Evolutionary conservation across 345 rosid species (phyloP), one percentile per base, ranked within the genome.

Genomic region (Jatropha curcas): DNA sequence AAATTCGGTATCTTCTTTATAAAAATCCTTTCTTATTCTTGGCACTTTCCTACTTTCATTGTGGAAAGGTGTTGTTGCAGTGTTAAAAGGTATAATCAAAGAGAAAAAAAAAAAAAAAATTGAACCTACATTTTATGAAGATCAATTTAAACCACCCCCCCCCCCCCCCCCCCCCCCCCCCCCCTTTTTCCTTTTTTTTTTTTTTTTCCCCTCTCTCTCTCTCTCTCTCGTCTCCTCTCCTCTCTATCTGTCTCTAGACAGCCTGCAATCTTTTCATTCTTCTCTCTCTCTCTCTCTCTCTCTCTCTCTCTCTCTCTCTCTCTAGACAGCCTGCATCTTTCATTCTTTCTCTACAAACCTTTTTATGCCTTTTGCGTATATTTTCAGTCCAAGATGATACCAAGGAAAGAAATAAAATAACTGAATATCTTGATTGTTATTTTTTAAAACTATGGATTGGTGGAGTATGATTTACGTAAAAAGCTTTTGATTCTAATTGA

Each of bases 401-500:
- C 14, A 43, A 39, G 17, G 14, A n/a, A 37, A 37, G n/a, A 37
- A 11, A 13, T 37, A 60, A 60, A 60, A 31, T 31, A 31, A 12
- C 8, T 11, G 2, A 19, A 5, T 17, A 19, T 62, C 30, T n/a
- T 37, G 46, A 37, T 62, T 43, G 52, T 64, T 14, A 1, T 25
- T 39, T 8, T 31, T 60, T n/a, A n/a, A 56, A 30, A 4, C 48
- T 20, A 33, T 34, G 9, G 37, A 10, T 45, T 58, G 34, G 46
- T 34, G n/a, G 25, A 41, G 46, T 65, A 56, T 71, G 57, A 53
- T 74, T 34, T 71, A 30, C 63, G 22, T 39, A 25, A 45, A 35
- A 50, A 45, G 48, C 27, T 74, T 74, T 66, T 34, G 14, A 24
- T 72, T 68, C 43, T 71, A 59, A 25, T 72, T 73, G 76, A 65